Evolutionary conservation across 2,329 filamentous ascomycete species (phyloP).

Genomic region (Aspergillus spinulosporus): DNA sequence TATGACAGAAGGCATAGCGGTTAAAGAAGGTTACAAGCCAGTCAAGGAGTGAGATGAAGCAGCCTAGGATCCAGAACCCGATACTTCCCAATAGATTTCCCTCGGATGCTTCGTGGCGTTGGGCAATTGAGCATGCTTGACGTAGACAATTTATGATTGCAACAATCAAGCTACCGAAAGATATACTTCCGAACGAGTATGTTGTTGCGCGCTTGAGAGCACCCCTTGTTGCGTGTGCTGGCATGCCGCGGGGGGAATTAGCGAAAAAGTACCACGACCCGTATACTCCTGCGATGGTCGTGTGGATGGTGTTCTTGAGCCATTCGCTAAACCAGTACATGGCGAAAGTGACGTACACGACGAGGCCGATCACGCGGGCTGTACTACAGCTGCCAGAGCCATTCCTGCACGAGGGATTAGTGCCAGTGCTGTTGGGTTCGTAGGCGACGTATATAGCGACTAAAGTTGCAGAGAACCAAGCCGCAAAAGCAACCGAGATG

Average conservation of each 20-base stretch:
- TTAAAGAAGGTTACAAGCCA: constrained; percentile 90
- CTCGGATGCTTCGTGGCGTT: constrained; percentile 61
- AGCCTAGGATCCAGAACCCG: constrained; percentile 73
- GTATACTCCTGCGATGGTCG: constrained; percentile 82
- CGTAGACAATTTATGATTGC: constrained; percentile 83
- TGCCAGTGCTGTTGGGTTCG: constrained; percentile 55
- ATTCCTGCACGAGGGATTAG: constrained; percentile 56
- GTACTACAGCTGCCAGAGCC: constrained; percentile 61
- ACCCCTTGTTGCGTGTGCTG: constrained; percentile 77
- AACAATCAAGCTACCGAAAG: constrained; percentile 79
- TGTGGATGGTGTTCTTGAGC: constrained; percentile 91
- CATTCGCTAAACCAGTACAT: constrained; percentile 94
- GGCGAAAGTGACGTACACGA: constrained; percentile 86
- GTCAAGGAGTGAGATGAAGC: constrained; percentile 73
- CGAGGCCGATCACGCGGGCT: constrained; percentile 77
- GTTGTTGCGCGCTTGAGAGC: constrained; percentile 79
- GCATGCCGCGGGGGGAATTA: constrained; percentile 63
- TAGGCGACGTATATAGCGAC: constrained; percentile 85
- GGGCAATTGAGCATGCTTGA: constrained; percentile 77
- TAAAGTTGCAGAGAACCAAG: constrained; percentile 83
- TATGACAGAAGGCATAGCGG: constrained; percentile 88
- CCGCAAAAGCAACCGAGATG: constrained; percentile 70
- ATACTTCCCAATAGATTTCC: constrained; percentile 69
- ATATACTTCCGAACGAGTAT: constrained; percentile 90
- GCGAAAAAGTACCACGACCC: constrained; percentile 88